Conservation (phyloP, 2,329 filamentous ascomycete genomes). For the Rutstroemia sp. region DNA sequence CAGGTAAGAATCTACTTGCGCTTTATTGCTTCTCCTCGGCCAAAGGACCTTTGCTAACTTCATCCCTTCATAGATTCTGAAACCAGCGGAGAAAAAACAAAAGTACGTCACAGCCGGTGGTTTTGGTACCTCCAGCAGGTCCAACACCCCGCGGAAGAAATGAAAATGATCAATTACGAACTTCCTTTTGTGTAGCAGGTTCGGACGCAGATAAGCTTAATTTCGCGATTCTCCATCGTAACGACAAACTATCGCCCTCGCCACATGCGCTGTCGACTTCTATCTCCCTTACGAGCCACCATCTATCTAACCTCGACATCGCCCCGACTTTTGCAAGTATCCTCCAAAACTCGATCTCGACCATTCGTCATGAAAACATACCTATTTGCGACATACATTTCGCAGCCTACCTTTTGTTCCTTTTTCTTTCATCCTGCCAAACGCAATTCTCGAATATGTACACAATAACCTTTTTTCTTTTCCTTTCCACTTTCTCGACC, state of each 20-base stretch:
- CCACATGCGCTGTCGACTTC: conserved; percentile 15
- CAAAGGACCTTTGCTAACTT: conserved; percentile 11
- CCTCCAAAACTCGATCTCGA: conserved; percentile 18
- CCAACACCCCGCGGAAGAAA: conserved; percentile 64
- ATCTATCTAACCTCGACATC: conserved; percentile 14
- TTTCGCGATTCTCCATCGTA: conserved; percentile 22
- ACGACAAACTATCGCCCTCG: conserved; percentile 22
- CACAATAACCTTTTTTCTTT: conserved; percentile 4
- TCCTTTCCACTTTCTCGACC: conserved; percentile 2
- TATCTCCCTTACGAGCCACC: conserved; percentile 12
- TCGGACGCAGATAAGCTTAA: conserved; percentile 77
- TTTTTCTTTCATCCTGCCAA: conserved; percentile 2
- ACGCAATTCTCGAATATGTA: conserved; percentile 6
- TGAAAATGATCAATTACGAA: conserved; percentile 63
- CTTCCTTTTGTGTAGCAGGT: conserved; percentile 73
- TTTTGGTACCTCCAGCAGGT: conserved; percentile 53
- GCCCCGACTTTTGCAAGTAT: conserved; percentile 16
- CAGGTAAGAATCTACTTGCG: conserved; percentile 51
- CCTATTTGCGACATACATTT: conserved; percentile 20
- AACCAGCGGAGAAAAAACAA: conserved; percentile 99
- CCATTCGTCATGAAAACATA: conserved; percentile 21
- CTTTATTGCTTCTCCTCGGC: not conserved
- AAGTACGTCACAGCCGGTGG: conserved; percentile 85
- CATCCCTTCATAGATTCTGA: conserved; percentile 67
- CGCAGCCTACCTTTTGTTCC: conserved; percentile 7